Evolutionary conservation across 208 protist genomes (phyloP).

Genomic region (Leishmania martiniquensis): DNA sequence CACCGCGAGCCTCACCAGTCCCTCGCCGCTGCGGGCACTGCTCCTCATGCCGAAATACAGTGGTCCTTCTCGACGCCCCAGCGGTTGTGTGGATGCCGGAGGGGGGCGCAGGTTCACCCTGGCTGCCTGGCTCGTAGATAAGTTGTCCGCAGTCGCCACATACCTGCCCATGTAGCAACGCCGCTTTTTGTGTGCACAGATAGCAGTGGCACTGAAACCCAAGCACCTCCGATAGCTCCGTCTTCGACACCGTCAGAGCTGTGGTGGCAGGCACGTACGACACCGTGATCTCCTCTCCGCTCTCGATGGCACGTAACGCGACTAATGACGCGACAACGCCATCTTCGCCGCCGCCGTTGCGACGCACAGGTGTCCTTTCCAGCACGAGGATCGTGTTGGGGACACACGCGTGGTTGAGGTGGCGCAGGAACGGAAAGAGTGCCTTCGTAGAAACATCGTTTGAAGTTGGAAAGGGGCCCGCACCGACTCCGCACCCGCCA

Average conservation of each 20-base stretch:
- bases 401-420: constrained; percentile 66
- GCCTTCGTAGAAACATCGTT: constrained; percentile 2
- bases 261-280: constrained; percentile 57
- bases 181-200: constrained; percentile 41
- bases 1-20: neutral
- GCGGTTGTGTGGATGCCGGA: neutral
- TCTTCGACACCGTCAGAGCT: constrained; percentile 28
- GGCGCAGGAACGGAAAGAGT: constrained; percentile 38
- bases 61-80: neutral
- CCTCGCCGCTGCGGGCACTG: constrained; percentile 11
- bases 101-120: neutral
- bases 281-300: constrained; percentile 72
- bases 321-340: constrained; percentile 29
- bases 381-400: constrained; percentile 64
- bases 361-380: neutral
- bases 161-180: constrained; percentile 53
- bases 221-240: constrained; percentile 27
- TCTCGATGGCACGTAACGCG: constrained; percentile 55
- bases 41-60: constrained; percentile 17
- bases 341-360: neutral
- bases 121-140: constrained; percentile 25
- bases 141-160: constrained; percentile 56
- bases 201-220: constrained; percentile 54
- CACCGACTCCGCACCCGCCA: neutral
- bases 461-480: neutral